These are phyloP conservation scores for Trichoderma sp. DNA, from an alignment of 2,329 filamentous ascomycete genomes.

Conservation along the genomic window DNA sequence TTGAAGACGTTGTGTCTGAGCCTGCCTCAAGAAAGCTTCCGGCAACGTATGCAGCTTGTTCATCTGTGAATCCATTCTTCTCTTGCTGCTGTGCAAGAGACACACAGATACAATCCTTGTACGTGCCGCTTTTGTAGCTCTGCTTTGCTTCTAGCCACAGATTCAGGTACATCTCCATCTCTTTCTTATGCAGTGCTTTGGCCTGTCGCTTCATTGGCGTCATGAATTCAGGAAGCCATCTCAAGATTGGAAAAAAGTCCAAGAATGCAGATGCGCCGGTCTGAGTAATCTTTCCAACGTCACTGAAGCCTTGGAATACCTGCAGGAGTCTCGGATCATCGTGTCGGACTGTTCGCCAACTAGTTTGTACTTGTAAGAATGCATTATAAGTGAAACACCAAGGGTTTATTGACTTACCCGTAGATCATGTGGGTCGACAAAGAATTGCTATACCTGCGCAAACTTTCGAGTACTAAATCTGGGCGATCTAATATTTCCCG, in stretches of 20 bases:
- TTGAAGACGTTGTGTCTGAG: conserved; percentile 30
- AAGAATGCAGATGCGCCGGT: neutral
- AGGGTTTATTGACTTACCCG: neutral
- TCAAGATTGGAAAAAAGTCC: neutral
- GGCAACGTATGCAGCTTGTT: conserved; percentile 17
- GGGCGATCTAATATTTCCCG: neutral
- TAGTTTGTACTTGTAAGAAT: neutral
- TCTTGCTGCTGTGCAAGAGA: conserved; percentile 6
- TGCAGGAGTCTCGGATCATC: neutral
- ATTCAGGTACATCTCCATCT: conserved; percentile 28
- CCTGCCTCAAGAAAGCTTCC: neutral
- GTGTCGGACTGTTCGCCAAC: neutral
- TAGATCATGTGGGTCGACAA: neutral
- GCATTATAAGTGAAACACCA: neutral
- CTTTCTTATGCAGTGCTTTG: conserved; percentile 24
- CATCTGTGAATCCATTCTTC: conserved; percentile 27
- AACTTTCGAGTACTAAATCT: neutral
- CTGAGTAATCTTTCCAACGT: neutral
- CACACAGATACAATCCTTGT: conserved; percentile 23
- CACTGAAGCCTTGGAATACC: neutral
- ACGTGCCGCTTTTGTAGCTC: conserved; percentile 19
- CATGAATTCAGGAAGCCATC: conserved; percentile 2
- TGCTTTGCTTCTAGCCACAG: conserved; percentile 26
- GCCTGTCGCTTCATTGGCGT: neutral
- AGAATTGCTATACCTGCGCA: neutral